Base-by-base conservation (phyloP, 768 basidiomycete species). In the Boletus subcaerulescens region DNA sequence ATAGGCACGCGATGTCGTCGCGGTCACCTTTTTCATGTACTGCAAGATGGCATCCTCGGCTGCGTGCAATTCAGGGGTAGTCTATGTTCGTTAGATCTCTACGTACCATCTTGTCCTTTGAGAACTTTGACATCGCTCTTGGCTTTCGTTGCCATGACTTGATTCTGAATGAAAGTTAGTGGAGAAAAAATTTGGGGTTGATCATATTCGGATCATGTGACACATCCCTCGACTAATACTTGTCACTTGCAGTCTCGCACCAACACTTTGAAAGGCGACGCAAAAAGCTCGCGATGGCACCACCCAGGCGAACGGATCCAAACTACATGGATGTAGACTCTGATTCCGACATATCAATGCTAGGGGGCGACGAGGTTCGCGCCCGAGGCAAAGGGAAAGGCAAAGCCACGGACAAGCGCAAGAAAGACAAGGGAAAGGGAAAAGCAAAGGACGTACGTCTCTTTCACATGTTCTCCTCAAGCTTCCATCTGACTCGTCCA, bases 1-100 rank as follows among this genome's bases (percentile, higher is more conserved):
- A 57, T 50, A 60, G 39, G 24, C 50, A 42, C 24, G 11, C 4
- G 8, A 32, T 7, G 18, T 3, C 4, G 32, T 1, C 7, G 10
- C 17, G 47, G 58, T 53, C 50, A 89, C 92, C 72, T 73, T 75
- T 76, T 86, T 90, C 64, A 95, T 74, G 69, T 95, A 95, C 57
- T 87, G 83, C 45, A 93, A 71, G 5, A 95, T 77, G 56, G 77
- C 80, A 61, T 87, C 85, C 69, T 92, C 89, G 40, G 89, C 89
- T 89, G 55, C 4, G 20, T 50, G 12, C 4, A 20, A 24, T 31
- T 20, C 11, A 22, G 51, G 10, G 15, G 33, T 24, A 18, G 17
- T 14, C 8, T 14, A 17, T 17, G 38, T 17, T 39, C 18, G 14
- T 14, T 14, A 35, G 33, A 39, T 5, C 1, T 38, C 7, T 18